Conservation (phyloP, 345 rosid species). For the Rhodamnia rubescens region DNA sequence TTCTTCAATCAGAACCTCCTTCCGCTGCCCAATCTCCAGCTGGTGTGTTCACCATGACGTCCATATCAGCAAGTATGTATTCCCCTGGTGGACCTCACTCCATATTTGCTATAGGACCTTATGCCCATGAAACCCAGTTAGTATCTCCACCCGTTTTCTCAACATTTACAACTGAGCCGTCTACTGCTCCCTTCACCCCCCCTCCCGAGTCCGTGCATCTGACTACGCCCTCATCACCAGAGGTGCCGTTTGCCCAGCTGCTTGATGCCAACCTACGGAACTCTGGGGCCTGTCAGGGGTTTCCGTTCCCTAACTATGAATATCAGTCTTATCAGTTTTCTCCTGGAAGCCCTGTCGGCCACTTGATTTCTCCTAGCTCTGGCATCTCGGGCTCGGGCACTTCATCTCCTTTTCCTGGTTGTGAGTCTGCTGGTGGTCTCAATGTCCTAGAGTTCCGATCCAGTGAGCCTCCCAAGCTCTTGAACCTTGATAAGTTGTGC, state of each 20-base stretch:
- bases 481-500: slow-evolving; percentile 43
- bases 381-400: slow-evolving; percentile 83
- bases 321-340: slow-evolving; percentile 71
- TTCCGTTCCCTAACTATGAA: slow-evolving; percentile 48
- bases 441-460: slow-evolving; percentile 47
- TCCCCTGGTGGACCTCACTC: slow-evolving; percentile 68
- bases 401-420: slow-evolving; percentile 84
- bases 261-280: slow-evolving; percentile 36
- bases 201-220: slow-evolving; percentile 78
- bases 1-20: slow-evolving; percentile 85
- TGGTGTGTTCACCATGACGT: slow-evolving; percentile 46
- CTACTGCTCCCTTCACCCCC: slow-evolving; percentile 92
- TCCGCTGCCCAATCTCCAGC: slow-evolving; percentile 80
- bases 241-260: slow-evolving; percentile 91
- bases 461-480: slow-evolving; percentile 55
- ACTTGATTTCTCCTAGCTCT: slow-evolving; percentile 82
- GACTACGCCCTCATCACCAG: slow-evolving; percentile 91
- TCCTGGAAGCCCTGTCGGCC: slow-evolving; percentile 96
- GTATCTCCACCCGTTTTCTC: slow-evolving; percentile 96
- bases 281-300: slow-evolving; percentile 26
- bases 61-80: slow-evolving; percentile 52
- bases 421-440: slow-evolving; percentile 29
- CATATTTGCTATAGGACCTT: slow-evolving; percentile 90
- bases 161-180: slow-evolving; percentile 91
- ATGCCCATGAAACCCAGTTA: slow-evolving; percentile 82